A percentile compares a stretch with the other conserved stretches of the same genome.
Evolutionary conservation across 805 yeast species (phyloP).

Genomic region (Starmera dryadoides): DNA sequence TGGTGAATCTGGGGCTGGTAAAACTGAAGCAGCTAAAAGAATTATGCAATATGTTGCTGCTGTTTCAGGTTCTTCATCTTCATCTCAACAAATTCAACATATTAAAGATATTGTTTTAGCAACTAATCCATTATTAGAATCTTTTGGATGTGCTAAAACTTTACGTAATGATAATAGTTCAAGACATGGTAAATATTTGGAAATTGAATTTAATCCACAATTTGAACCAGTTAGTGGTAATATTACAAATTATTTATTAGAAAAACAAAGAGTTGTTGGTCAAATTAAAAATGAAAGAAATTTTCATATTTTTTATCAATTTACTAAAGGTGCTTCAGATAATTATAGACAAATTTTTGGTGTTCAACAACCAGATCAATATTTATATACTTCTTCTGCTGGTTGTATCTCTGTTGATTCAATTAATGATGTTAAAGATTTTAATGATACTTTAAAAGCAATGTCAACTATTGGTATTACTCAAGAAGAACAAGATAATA

Average conservation of each 20-base stretch:
- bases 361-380: conserved; percentile 89
- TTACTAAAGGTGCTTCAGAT: conserved; percentile 85
- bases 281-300: conserved; percentile 91
- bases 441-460: conserved; percentile 72
- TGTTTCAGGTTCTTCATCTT: conserved; percentile 63
- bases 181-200: conserved; percentile 89
- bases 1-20: conserved; percentile 98
- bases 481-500: conserved; percentile 81
- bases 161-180: conserved; percentile 84
- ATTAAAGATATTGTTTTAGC: conserved; percentile 98
- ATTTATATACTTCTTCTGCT: conserved; percentile 80
- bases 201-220: conserved; percentile 74
- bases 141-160: conserved; percentile 93
- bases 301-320: conserved; percentile 95
- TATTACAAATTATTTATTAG: conserved; percentile 89
- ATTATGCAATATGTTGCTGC: conserved; percentile 96
- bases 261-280: conserved; percentile 94
- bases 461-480: conserved; percentile 83
- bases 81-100: conserved; percentile 65
- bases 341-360: conserved; percentile 80
- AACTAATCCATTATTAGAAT: conserved; percentile 85
- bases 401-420: conserved; percentile 83
- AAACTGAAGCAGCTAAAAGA: conserved; percentile 95
- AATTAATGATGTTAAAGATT: conserved; percentile 78
- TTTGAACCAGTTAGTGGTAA: conserved; percentile 93